phyloP scores from a whole-genome alignment of 2,329 filamentous ascomycete species.

The Phoma sp. region DNA sequence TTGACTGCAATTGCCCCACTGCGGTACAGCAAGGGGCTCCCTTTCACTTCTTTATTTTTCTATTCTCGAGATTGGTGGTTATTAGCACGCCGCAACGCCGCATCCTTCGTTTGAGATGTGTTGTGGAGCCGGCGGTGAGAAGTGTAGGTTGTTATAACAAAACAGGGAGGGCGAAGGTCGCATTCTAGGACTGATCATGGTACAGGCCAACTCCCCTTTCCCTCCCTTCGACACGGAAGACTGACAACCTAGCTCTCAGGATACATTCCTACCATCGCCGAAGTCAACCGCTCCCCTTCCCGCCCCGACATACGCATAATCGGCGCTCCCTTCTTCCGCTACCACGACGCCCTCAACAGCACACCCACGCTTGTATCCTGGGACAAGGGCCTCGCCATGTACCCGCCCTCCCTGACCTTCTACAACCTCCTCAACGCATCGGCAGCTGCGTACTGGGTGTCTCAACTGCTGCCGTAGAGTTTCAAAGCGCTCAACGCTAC shows the following conservation, averaged over 20 bases:
- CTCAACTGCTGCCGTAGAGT: conserved; percentile 23
- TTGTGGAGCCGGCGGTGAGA: too few relatives aligned
- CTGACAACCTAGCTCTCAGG: conserved; percentile 22
- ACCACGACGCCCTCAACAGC: conserved; percentile 7
- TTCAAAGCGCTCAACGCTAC: conserved; percentile 31
- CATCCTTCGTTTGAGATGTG: background rate
- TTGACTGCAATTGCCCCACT: too few relatives aligned
- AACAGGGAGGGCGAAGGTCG: background rate
- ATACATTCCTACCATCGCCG: conserved; percentile 31
- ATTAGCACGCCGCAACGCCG: background rate
- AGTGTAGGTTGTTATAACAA: background rate
- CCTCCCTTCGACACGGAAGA: too few relatives aligned
- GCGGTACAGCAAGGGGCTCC: background rate
- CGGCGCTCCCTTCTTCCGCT: conserved; percentile 29
- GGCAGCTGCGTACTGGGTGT: conserved; percentile 13
- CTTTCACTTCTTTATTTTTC: background rate
- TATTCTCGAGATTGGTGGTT: background rate
- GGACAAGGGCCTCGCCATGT: conserved; percentile 19
- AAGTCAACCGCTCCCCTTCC: conserved; percentile 19
- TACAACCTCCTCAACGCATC: conserved; percentile 30
- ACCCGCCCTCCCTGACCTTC: conserved; percentile 26
- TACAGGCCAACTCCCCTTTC: background rate
- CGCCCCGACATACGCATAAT: conserved; percentile 23
- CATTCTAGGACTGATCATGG: conserved; percentile 27
- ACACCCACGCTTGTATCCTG: conserved; percentile 17